Percentiles rank a stretch among this genome's conserved stretches.
Conservation (phyloP, 257 asterid genomes). For the Nicotiana tomentosiformis region DNA sequence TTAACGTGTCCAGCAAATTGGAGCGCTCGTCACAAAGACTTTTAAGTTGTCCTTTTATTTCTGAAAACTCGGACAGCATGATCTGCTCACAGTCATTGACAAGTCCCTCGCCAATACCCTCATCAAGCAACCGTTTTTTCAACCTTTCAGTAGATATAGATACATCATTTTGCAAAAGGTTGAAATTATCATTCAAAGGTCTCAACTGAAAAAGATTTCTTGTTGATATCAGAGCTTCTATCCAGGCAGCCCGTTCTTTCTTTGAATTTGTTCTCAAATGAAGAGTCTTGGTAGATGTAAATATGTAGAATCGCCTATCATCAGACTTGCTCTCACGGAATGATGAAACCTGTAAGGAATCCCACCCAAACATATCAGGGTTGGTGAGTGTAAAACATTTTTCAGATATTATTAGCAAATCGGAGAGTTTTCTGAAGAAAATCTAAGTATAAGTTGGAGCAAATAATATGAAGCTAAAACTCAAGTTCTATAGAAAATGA, state of each 20-base stretch:
- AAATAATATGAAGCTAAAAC: not conserved
- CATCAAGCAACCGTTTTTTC: slow-evolving; percentile 68
- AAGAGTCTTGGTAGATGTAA: slow-evolving; percentile 88
- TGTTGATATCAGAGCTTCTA: slow-evolving; percentile 64
- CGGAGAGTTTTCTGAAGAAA: not conserved
- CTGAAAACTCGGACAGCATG: slow-evolving; percentile 80
- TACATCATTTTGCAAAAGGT: slow-evolving; percentile 52
- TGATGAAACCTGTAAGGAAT: slow-evolving; percentile 63
- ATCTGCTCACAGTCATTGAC: slow-evolving; percentile 89
- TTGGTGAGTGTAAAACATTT: not conserved
- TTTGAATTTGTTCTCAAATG: slow-evolving; percentile 72
- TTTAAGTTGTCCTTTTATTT: slow-evolving; percentile 66
- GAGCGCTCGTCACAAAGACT: slow-evolving; percentile 72
- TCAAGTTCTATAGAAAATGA: not conserved
- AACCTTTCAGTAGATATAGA: slow-evolving; percentile 77
- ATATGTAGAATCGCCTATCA: slow-evolving; percentile 78
- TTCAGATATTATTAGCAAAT: not conserved
- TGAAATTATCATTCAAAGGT: slow-evolving; percentile 47
- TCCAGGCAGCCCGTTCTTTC: slow-evolving; percentile 85
- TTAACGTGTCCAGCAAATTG: slow-evolving; percentile 66
- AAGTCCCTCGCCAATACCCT: slow-evolving; percentile 67
- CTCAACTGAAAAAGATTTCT: slow-evolving; percentile 52
- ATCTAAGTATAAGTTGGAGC: not conserved
- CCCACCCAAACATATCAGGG: not conserved
- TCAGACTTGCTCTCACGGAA: slow-evolving; percentile 94